Evolutionary conservation across 371 early-diverging fungal genomes (phyloP).

Genomic region (Entomophthora muscae): DNA sequence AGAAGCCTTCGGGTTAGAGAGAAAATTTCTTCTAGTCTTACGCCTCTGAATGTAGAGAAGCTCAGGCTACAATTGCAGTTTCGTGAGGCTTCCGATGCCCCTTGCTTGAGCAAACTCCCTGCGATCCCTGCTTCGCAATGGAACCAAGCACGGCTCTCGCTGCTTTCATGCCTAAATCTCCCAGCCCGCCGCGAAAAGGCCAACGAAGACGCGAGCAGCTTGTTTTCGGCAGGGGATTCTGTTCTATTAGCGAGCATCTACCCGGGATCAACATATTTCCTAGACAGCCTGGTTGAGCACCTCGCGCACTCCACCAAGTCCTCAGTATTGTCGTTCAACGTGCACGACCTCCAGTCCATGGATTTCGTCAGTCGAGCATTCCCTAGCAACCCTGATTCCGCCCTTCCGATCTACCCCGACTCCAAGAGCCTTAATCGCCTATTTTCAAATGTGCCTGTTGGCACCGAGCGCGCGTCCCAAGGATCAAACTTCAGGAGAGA

Average conservation of each 20-base stretch:
- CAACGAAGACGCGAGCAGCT: neutral
- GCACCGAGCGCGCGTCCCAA: neutral
- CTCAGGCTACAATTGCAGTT: neutral
- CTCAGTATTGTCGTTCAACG: neutral
- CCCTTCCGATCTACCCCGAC: neutral
- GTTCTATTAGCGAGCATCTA: neutral
- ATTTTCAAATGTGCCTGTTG: neutral
- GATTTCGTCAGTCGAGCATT: neutral
- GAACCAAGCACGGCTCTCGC: neutral
- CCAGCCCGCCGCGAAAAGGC: neutral
- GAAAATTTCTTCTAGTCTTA: neutral
- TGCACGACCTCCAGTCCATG: neutral
- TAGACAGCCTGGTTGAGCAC: neutral
- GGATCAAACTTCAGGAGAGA: neutral
- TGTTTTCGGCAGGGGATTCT: neutral
- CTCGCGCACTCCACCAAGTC: neutral
- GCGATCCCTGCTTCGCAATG: neutral
- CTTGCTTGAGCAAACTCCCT: neutral
- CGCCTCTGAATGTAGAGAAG: neutral
- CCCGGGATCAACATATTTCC: neutral
- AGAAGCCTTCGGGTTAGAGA: neutral
- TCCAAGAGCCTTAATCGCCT: neutral
- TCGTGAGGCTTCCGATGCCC: neutral
- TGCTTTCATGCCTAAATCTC: neutral
- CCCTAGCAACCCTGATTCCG: neutral